A percentile compares a stretch with the other conserved stretches of the same genome.
Conservation (phyloP, 108 stramenopile genomes). For the Nannochloropsis salina region DNA sequence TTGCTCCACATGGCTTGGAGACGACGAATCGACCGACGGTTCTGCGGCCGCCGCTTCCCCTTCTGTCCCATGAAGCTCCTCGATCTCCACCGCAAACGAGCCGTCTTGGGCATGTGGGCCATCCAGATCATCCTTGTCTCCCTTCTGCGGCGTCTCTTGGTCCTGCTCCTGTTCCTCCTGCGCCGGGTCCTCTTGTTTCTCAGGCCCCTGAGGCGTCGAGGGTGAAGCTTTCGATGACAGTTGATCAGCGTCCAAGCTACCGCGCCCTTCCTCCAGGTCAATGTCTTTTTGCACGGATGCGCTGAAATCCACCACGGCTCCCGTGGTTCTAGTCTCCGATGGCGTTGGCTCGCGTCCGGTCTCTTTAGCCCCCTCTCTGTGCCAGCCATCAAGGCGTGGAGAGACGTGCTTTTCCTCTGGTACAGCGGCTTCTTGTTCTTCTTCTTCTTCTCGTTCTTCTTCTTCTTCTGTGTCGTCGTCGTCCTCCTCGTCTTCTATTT, state of each 20-base stretch:
- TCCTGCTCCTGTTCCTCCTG: not conserved
- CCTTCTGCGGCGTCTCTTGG: not conserved
- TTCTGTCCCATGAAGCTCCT: not conserved
- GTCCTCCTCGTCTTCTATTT: not conserved
- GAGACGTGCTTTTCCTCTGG: too few species aligned
- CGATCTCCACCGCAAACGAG: not conserved
- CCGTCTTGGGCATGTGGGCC: not conserved
- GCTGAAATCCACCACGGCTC: not conserved
- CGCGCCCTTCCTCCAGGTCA: constrained; percentile 15
- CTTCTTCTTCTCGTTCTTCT: not conserved
- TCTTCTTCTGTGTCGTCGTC: constrained; percentile 11
- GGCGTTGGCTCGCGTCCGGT: not conserved
- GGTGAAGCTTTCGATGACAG: not conserved
- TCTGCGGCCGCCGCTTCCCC: not conserved
- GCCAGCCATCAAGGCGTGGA: too few species aligned
- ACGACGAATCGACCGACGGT: not conserved
- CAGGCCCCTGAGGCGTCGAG: not conserved
- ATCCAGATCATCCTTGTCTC: not conserved
- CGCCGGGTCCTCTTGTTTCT: not conserved
- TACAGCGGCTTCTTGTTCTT: too few species aligned
- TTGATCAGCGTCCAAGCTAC: not conserved
- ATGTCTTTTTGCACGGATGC: not conserved
- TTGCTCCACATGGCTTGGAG: not conserved
- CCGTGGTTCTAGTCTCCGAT: not conserved
- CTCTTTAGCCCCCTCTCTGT: not conserved